Percentiles rank a stretch among this genome's conserved stretches.
phyloP scores from a whole-genome alignment of 805 yeast species.

The Metschnikowia chrysomelidarum region DNA sequence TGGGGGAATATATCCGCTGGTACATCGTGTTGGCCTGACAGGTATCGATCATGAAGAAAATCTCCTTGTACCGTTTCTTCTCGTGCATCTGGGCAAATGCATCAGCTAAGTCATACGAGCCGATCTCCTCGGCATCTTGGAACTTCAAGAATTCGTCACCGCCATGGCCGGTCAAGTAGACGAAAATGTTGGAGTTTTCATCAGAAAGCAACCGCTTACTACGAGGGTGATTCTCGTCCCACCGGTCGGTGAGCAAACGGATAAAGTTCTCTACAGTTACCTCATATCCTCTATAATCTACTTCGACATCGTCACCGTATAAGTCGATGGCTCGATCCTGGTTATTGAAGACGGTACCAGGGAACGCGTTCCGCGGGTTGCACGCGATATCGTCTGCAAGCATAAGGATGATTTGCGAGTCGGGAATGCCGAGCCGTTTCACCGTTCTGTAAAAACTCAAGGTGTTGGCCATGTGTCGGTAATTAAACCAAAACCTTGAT shows the following conservation, averaged over 20 bases:
- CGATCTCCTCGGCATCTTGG: slow-evolving; percentile 97
- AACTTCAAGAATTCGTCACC: slow-evolving; percentile 96
- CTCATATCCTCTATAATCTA: slow-evolving; percentile 95
- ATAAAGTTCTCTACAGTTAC: slow-evolving; percentile 97
- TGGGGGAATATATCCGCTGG: slow-evolving; percentile 87
- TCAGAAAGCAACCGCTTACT: slow-evolving; percentile 89
- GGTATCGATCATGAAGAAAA: slow-evolving; percentile 96
- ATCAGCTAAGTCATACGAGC: slow-evolving; percentile 93
- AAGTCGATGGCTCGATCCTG: slow-evolving; percentile 88
- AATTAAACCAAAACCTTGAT: slow-evolving; percentile 97
- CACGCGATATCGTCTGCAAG: slow-evolving; percentile 96
- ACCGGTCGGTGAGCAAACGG: slow-evolving; percentile 88
- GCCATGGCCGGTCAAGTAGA: slow-evolving; percentile 97
- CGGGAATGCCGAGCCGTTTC: slow-evolving; percentile 94
- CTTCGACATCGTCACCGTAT: slow-evolving; percentile 93
- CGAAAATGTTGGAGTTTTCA: slow-evolving; percentile 89
- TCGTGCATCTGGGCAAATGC: slow-evolving; percentile 97
- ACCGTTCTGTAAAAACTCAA: slow-evolving; percentile 93
- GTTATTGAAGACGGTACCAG: slow-evolving; percentile 94
- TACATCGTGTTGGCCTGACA: slow-evolving; percentile 99
- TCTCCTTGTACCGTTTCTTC: slow-evolving; percentile 91
- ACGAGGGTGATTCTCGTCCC: slow-evolving; percentile 93
- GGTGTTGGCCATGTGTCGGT: slow-evolving; percentile 96
- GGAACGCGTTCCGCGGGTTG: slow-evolving; percentile 92
- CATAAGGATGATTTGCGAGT: slow-evolving; percentile 95